Evolutionary conservation across 371 early-diverging fungal genomes (phyloP).

Genomic region (Catenaria anguillulae): DNA sequence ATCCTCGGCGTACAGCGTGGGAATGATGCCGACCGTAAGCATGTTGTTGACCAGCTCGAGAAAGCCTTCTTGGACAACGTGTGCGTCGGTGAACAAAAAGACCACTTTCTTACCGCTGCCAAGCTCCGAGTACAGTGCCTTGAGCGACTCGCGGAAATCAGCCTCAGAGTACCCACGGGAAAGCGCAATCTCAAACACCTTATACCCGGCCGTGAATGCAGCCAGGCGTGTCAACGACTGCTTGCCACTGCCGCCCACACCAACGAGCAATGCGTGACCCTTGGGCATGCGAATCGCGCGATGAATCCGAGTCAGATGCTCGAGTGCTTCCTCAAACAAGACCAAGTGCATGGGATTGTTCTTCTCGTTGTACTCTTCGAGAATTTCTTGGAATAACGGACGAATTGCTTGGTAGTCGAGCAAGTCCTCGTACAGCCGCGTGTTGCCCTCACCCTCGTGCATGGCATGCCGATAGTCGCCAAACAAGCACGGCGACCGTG

Average conservation of each 20-base stretch:
- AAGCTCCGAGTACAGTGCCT: slow-evolving; percentile 27
- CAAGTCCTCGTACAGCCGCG: slow-evolving; percentile 37
- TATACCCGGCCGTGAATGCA: slow-evolving; percentile 36
- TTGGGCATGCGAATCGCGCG: slow-evolving; percentile 33
- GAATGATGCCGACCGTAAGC: slow-evolving; percentile 40
- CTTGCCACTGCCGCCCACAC: slow-evolving; percentile 44
- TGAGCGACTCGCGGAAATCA: slow-evolving; percentile 36
- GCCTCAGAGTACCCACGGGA: slow-evolving; percentile 37
- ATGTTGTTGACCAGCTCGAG: slow-evolving; percentile 43
- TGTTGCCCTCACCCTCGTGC: slow-evolving; percentile 27
- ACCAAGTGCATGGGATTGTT: slow-evolving; percentile 40
- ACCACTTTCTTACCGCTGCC: slow-evolving; percentile 32
- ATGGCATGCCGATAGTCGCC: slow-evolving; percentile 40
- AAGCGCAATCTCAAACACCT: slow-evolving; percentile 35
- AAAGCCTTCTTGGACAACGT: slow-evolving; percentile 42
- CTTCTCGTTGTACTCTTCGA: slow-evolving; percentile 39
- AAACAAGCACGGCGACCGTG: slow-evolving; percentile 31
- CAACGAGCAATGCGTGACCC: slow-evolving; percentile 38
- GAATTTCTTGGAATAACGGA: slow-evolving; percentile 35
- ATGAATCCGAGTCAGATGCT: slow-evolving; percentile 38
- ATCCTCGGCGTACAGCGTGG: slow-evolving; percentile 39
- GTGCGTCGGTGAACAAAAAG: slow-evolving; percentile 43
- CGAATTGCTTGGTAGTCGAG: slow-evolving; percentile 38
- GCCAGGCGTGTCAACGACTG: slow-evolving; percentile 37
- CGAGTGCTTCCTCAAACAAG: slow-evolving; percentile 44